A percentile compares a stretch with the other conserved stretches of the same genome.
phyloP scores from a whole-genome alignment of 495 filamentous ascomycete genomes.

The Trichodelitschia bisporula region DNA sequence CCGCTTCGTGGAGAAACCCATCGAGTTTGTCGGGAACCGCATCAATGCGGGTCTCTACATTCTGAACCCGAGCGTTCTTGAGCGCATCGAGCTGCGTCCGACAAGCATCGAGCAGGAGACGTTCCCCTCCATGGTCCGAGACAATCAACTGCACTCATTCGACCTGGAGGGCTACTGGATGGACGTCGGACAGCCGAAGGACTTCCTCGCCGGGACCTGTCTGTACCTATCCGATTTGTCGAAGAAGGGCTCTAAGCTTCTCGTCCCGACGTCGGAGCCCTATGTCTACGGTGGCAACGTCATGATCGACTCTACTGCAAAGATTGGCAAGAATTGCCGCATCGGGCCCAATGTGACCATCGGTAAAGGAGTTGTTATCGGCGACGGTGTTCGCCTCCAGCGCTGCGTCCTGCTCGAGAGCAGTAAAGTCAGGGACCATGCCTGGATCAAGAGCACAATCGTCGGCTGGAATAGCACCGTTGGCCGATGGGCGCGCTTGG shows the following conservation, averaged over 20 bases:
- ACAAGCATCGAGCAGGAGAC: conserved; percentile 99
- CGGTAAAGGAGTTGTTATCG: conserved; percentile 80
- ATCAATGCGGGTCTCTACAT: conserved; percentile 99
- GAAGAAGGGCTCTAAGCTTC: conserved; percentile 74
- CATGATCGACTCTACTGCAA: conserved; percentile 80
- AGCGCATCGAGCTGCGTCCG: conserved; percentile 83
- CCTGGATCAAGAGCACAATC: conserved; percentile 98
- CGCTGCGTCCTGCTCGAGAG: conserved; percentile 75
- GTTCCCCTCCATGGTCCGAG: conserved; percentile 82
- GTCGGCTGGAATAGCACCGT: conserved; percentile 97
- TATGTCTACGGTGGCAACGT: conserved; percentile 93
- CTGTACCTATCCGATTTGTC: conserved; percentile 84
- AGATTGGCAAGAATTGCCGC: conserved; percentile 95
- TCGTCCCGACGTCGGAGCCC: conserved; percentile 47
- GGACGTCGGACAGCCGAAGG: conserved; percentile 98
- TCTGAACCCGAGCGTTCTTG: conserved; percentile 74
- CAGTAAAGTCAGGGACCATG: conserved; percentile 94
- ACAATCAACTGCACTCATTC: conserved; percentile 88
- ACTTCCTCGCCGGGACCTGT: conserved; percentile 92
- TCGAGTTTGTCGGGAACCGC: conserved; percentile 96
- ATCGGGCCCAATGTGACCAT: conserved; percentile 97
- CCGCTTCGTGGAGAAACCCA: conserved; percentile 97
- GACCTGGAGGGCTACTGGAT: conserved; percentile 99
- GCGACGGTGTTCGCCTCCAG: conserved; percentile 87
- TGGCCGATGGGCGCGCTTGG: conserved; percentile 83